A percentile compares a stretch with the other conserved stretches of the same genome.
phyloP scores from a whole-genome alignment of 139 green algal genomes.

The Picochlorum costavermella region DNA sequence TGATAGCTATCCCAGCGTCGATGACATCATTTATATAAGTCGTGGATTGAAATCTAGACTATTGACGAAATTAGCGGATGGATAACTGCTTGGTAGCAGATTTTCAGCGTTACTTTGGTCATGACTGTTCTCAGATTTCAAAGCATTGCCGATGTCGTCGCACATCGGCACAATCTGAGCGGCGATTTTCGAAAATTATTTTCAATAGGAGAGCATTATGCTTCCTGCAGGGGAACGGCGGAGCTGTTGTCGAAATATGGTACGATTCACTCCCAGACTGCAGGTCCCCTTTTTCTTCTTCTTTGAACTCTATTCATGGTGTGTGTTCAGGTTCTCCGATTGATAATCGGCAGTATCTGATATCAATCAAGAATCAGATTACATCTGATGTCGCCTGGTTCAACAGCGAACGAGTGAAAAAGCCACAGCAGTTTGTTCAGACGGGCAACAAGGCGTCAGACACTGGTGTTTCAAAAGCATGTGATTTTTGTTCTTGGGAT shows the following conservation, averaged over 20 bases:
- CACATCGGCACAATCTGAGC: not conserved
- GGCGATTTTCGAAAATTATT: not conserved
- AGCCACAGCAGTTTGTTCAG: slow-evolving; percentile 59
- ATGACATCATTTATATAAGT: slow-evolving; percentile 7
- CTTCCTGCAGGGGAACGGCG: not conserved
- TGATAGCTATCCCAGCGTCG: slow-evolving; percentile 11
- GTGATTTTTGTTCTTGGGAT: slow-evolving; percentile 69
- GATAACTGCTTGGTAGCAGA: too few relatives aligned
- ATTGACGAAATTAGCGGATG: too few relatives aligned
- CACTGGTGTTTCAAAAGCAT: slow-evolving; percentile 8
- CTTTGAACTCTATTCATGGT: not conserved
- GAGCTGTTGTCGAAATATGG: not conserved
- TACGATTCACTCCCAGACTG: not conserved
- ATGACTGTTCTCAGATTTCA: slow-evolving; percentile 3
- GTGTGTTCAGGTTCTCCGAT: slow-evolving; percentile 25
- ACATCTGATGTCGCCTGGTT: slow-evolving; percentile 46
- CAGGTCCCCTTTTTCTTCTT: not conserved
- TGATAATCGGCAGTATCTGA: slow-evolving; percentile 53
- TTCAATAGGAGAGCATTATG: not conserved
- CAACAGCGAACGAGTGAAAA: slow-evolving; percentile 53
- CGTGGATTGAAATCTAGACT: not conserved
- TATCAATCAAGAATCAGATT: slow-evolving; percentile 49
- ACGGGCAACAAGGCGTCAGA: not conserved
- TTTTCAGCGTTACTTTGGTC: not conserved
- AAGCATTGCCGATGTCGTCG: slow-evolving; percentile 2